Percentiles rank a stretch among this genome's conserved stretches.
These are phyloP conservation scores for Olyra latifolia DNA, from an alignment of 176 grass and related monocot species.

Conservation along the genomic window DNA sequence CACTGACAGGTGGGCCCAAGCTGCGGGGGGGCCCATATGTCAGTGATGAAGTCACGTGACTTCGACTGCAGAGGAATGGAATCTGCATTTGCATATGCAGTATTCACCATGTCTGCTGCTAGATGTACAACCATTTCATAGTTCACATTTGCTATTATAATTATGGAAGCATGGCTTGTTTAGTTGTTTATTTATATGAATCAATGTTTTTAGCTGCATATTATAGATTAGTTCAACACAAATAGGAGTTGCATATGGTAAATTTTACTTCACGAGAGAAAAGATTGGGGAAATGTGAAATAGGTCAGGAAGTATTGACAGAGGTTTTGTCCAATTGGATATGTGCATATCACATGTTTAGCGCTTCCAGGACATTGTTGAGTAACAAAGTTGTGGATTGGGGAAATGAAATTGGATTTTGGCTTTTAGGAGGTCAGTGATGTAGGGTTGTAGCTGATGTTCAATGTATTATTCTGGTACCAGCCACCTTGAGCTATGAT, in stretches of 20 bases:
- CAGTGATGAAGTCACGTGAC: no score
- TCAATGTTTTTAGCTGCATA: not conserved
- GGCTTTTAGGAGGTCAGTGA: not conserved
- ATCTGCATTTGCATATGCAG: not conserved
- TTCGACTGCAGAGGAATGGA: no score
- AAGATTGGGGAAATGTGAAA: not conserved
- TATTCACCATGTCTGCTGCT: not conserved
- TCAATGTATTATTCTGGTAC: not conserved
- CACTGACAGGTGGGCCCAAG: no score
- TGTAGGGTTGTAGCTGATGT: not conserved
- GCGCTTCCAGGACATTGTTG: not conserved
- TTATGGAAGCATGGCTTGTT: not conserved
- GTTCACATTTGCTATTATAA: not conserved
- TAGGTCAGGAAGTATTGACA: not conserved
- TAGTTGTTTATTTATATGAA: conserved; percentile 9
- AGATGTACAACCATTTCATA: not conserved
- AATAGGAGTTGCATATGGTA: not conserved
- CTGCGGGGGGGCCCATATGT: no score
- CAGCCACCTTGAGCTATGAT: not conserved
- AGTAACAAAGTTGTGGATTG: not conserved
- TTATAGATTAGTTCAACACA: not conserved
- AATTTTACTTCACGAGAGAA: not conserved
- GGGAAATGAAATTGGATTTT: not conserved
- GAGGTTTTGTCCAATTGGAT: not conserved
- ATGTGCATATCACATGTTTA: not conserved